A percentile compares a stretch with the other conserved stretches of the same genome.
Conservation (phyloP, 2,329 filamentous ascomycete genomes). For the Arthrobotrys sinensis region DNA sequence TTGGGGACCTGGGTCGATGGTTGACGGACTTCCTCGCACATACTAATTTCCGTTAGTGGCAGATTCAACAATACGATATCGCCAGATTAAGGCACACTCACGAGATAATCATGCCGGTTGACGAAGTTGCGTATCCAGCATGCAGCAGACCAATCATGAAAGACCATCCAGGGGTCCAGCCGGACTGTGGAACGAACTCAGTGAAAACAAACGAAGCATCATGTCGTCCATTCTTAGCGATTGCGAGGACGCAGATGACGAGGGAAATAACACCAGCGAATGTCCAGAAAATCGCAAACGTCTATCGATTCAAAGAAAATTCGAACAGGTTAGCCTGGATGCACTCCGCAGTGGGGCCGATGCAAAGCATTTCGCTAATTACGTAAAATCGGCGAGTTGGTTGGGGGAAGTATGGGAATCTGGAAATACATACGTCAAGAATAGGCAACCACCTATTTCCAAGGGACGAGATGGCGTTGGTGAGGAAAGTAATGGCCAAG, state of each 20-base stretch:
- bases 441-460: slow-evolving; percentile 73
- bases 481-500: slow-evolving; percentile 70
- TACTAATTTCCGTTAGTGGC: slow-evolving; percentile 69
- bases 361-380: slow-evolving; percentile 45
- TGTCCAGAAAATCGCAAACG: slow-evolving; percentile 81
- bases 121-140: slow-evolving; percentile 81
- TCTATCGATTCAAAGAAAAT: slow-evolving; percentile 68
- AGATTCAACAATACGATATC: slow-evolving; percentile 29
- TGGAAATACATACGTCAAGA: slow-evolving; percentile 75
- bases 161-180: slow-evolving; percentile 80
- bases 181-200: slow-evolving; percentile 78
- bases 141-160: slow-evolving; percentile 81
- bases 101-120: slow-evolving; percentile 85
- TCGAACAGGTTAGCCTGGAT: slow-evolving; percentile 41
- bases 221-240: slow-evolving; percentile 79
- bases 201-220: slow-evolving; percentile 76
- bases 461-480: slow-evolving; percentile 71
- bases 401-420: slow-evolving; percentile 62
- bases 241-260: slow-evolving; percentile 74
- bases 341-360: slow-evolving; percentile 44
- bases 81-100: slow-evolving; percentile 68
- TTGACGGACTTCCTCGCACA: slow-evolving; percentile 80
- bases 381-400: slow-evolving; percentile 57
- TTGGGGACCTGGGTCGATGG: slow-evolving; percentile 79
- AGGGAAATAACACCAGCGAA: slow-evolving; percentile 80